Percentiles rank a stretch among this genome's conserved stretches.
Evolutionary conservation across 2,329 filamentous ascomycete species (phyloP).

Genomic region (Beauveria medogensis): DNA sequence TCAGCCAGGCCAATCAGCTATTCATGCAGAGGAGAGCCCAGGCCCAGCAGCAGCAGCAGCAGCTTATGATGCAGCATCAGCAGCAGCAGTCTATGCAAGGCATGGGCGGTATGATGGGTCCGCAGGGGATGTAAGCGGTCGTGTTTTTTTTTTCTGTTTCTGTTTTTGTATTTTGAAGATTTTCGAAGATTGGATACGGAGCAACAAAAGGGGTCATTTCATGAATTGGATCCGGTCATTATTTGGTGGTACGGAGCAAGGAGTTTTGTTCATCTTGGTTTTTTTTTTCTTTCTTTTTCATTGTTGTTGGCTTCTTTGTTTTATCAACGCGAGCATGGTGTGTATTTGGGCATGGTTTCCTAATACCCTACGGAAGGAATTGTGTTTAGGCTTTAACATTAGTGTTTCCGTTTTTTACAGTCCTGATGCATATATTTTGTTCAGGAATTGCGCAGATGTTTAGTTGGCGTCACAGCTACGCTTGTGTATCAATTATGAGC

Average conservation of each 20-base stretch:
- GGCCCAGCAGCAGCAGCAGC: slow-evolving; percentile 24
- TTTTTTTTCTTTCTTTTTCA: neutral
- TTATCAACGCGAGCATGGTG: slow-evolving; percentile 6
- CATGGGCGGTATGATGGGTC: slow-evolving; percentile 50
- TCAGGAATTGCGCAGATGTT: neutral
- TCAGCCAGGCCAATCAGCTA: slow-evolving; percentile 27
- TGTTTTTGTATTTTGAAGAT: neutral
- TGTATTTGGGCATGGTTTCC: slow-evolving; percentile 9
- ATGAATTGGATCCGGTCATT: neutral
- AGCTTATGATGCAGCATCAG: slow-evolving; percentile 27
- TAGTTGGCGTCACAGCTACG: neutral
- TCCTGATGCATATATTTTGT: neutral
- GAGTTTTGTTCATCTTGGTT: neutral
- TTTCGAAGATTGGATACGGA: slow-evolving; percentile 8
- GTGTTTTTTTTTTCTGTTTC: neutral
- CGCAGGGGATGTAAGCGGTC: slow-evolving; percentile 35
- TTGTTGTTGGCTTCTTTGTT: neutral
- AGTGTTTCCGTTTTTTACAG: neutral
- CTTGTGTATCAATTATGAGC: neutral
- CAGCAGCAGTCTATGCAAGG: slow-evolving; percentile 40
- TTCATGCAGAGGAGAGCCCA: slow-evolving; percentile 21
- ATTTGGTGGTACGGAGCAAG: slow-evolving; percentile 3
- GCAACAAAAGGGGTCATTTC: slow-evolving; percentile 3
- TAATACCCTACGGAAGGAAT: slow-evolving; percentile 11
- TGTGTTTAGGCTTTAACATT: slow-evolving; percentile 2